These are phyloP conservation scores for Fistulifera pelliculosa DNA, from an alignment of 108 stramenopile genomes.

Conservation along the genomic window DNA sequence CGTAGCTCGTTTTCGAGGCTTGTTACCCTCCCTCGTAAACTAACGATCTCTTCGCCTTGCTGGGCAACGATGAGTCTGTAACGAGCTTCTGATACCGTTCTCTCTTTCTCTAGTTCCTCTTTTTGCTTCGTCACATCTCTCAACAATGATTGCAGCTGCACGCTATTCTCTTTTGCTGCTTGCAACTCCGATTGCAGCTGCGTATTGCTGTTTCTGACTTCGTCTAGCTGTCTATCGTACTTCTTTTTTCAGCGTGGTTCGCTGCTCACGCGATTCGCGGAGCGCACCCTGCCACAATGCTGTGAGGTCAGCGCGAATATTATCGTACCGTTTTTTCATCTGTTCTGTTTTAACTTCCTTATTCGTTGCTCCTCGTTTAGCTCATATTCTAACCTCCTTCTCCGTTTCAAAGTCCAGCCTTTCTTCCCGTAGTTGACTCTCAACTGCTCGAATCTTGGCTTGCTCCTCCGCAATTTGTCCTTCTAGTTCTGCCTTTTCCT, in stretches of 20 bases:
- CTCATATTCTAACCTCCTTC: slow-evolving; percentile 21
- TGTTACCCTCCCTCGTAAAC: slow-evolving; percentile 14
- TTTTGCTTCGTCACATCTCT: slow-evolving; percentile 10
- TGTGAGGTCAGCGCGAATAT: slow-evolving; percentile 45
- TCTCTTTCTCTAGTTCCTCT: slow-evolving; percentile 5
- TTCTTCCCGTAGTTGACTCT: slow-evolving; percentile 21
- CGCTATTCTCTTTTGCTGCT: slow-evolving; percentile 3
- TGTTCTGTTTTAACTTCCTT: slow-evolving; percentile 28
- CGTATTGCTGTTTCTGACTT: slow-evolving; percentile 11
- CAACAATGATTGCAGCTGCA: slow-evolving; percentile 9
- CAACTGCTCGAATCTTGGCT: slow-evolving; percentile 9
- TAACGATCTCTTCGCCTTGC: slow-evolving; percentile 18
- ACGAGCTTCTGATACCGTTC: slow-evolving; percentile 12
- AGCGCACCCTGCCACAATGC: slow-evolving; percentile 32
- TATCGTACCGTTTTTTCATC: slow-evolving; percentile 41
- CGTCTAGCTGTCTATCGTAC: slow-evolving; percentile 25
- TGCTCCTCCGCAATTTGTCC: slow-evolving; percentile 19
- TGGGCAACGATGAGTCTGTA: slow-evolving; percentile 13
- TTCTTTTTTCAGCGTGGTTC: slow-evolving; percentile 24
- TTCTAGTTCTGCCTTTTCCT: slow-evolving; percentile 18
- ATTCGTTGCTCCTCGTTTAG: slow-evolving; percentile 6
- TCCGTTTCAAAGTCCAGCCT: slow-evolving; percentile 13
- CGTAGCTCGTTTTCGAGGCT: slow-evolving; percentile 15
- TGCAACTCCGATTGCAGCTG: slow-evolving; percentile 19
- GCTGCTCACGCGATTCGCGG: slow-evolving; percentile 34